These are phyloP conservation scores for Lentinula guzmanii DNA, from an alignment of 768 basidiomycete genomes.

Conservation along the genomic window DNA sequence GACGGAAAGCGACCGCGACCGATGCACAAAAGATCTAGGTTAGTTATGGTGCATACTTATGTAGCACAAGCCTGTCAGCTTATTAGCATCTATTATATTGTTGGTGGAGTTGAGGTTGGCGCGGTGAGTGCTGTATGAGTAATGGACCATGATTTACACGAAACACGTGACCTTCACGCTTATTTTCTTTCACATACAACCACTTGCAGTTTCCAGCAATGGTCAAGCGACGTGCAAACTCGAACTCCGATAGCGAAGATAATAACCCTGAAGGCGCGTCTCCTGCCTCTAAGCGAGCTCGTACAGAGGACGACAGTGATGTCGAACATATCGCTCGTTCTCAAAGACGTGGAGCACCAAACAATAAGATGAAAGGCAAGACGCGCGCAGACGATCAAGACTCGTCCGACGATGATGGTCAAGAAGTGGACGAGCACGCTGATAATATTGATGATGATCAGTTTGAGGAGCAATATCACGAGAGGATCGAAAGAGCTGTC, in stretches of 20 bases:
- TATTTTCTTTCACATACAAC: neutral
- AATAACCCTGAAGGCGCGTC: constrained; percentile 22
- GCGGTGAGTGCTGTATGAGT: too few relatives aligned
- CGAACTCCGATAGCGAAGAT: constrained; percentile 34
- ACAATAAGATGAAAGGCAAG: constrained; percentile 22
- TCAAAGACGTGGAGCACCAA: neutral
- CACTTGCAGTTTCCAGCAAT: constrained; percentile 22
- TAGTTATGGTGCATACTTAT: too few relatives aligned
- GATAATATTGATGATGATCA: constrained; percentile 56
- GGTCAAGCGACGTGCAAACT: constrained; percentile 47
- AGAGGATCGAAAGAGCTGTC: constrained; percentile 47
- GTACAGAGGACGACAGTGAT: constrained; percentile 20
- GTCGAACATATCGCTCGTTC: neutral
- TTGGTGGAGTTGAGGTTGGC: too few relatives aligned
- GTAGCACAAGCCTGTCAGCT: too few relatives aligned
- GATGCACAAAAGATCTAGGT: too few relatives aligned
- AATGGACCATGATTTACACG: neutral
- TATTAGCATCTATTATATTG: too few relatives aligned
- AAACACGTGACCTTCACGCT: neutral
- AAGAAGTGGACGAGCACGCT: constrained; percentile 18
- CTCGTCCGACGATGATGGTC: constrained; percentile 6
- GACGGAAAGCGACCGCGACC: too few relatives aligned
- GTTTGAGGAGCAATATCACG: constrained; percentile 59
- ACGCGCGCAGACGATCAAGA: neutral
- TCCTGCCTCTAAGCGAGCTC: constrained; percentile 37